Percentiles rank a stretch among this genome's conserved stretches.
Conservation (phyloP, 2,329 filamentous ascomycete genomes). For the Parastagonospora nodorum region DNA sequence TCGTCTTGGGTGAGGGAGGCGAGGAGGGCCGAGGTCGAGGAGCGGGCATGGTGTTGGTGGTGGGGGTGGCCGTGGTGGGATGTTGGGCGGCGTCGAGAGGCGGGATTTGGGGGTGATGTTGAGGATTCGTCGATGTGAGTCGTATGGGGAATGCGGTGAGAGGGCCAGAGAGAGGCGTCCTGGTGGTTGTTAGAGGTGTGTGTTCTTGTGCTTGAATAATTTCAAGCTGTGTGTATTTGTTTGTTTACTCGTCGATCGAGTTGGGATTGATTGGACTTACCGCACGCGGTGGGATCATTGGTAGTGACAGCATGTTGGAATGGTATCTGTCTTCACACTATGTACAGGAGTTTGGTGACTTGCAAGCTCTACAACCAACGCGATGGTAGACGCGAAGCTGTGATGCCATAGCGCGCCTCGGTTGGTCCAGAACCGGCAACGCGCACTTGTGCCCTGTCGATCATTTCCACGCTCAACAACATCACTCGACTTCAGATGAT, state of each 20-base stretch:
- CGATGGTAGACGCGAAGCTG: conserved; percentile 3
- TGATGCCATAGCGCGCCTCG: conserved; percentile 6
- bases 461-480: neutral
- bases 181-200: conserved; percentile 10
- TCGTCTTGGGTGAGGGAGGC: conserved; percentile 77
- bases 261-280: conserved; percentile 6
- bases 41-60: conserved; percentile 34
- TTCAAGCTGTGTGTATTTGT: conserved; percentile 3
- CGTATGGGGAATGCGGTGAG: conserved; percentile 23
- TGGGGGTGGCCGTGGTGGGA: conserved; percentile 20
- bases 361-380: neutral
- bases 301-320: conserved; percentile 21
- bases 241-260: neutral
- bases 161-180: conserved; percentile 41
- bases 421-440: neutral
- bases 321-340: neutral
- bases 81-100: conserved; percentile 22
- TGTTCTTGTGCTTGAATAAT: neutral
- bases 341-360: neutral
- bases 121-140: conserved; percentile 21
- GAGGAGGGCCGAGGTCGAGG: conserved; percentile 64
- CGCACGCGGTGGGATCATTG: conserved; percentile 23
- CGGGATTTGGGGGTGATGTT: conserved; percentile 24
- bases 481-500: too few relatives aligned
- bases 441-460: neutral